phyloP scores from a whole-genome alignment of 2,329 filamentous ascomycete genomes.

The Fusarium nygamai region DNA sequence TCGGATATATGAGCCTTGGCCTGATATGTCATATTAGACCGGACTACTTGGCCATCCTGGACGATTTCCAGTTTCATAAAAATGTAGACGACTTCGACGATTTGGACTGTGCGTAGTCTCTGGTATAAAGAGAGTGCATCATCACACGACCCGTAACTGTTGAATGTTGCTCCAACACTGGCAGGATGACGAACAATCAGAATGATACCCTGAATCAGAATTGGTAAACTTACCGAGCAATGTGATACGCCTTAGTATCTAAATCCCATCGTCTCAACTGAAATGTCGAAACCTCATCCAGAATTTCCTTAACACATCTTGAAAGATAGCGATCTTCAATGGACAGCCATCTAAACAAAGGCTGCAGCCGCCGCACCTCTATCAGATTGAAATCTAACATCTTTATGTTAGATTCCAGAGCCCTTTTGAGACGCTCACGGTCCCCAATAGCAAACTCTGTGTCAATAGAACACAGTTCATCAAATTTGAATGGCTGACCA shows the following conservation, averaged over 20 bases:
- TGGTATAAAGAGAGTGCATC: slow-evolving; percentile 6
- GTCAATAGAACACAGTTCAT: neutral
- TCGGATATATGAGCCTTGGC: neutral
- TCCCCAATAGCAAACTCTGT: slow-evolving; percentile 24
- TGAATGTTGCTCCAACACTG: slow-evolving; percentile 19
- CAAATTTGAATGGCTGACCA: neutral
- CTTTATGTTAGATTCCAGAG: neutral
- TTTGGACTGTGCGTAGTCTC: neutral
- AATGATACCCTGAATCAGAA: too few species aligned
- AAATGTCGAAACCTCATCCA: neutral
- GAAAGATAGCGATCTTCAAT: slow-evolving; percentile 26
- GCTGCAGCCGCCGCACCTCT: slow-evolving; percentile 4
- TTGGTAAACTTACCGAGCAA: slow-evolving; percentile 16
- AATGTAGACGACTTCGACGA: slow-evolving; percentile 7
- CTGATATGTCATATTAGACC: neutral
- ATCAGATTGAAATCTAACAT: slow-evolving; percentile 12
- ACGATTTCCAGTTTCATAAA: neutral
- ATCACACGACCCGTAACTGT: neutral
- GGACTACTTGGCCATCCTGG: neutral
- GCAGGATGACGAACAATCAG: neutral
- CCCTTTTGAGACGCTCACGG: neutral
- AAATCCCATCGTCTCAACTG: slow-evolving; percentile 2
- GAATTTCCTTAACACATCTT: neutral
- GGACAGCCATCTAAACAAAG: slow-evolving; percentile 10
- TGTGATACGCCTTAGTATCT: slow-evolving; percentile 15